Base-by-base conservation (phyloP, 805 yeast genomes). In the Wickerhamiella vanderwaltii region DNA sequence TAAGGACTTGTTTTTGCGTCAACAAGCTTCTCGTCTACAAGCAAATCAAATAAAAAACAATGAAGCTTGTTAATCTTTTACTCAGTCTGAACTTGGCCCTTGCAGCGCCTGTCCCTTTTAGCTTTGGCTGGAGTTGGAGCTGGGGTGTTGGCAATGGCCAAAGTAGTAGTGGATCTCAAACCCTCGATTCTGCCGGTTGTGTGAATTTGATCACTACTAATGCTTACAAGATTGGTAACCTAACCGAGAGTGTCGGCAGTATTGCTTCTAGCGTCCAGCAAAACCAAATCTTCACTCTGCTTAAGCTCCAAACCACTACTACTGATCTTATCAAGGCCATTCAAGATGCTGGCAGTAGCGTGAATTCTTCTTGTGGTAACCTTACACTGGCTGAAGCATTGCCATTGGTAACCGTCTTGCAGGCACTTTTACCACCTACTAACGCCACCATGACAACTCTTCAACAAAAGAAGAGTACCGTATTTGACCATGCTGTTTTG, bases 401-500 rank as follows among this genome's bases (percentile, higher is more conserved):
- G 15, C 40, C 40, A 3, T 33, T 37, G 7, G 34, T 29, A 2
- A 37, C 26, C n/a, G 24, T 29, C 12, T 26, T 34, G 16, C 28
- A 25, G 5, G 30, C 9, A 15, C 29, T 44, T 15, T n/a, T 19
- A 33, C 2, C 16, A 15, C 40, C 41, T n/a, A 22, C 34, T 24
- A 29, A 44, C 6, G 16, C 23, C 19, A 33, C 39, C 26, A 32
- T 43, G 35, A 35, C 28, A n/a, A 40, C 34, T 5, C 26, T 38
- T 13, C 12, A 22, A 19, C 6, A n/a, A 29, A 40, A 40, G 13
- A 40, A 40, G 37, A 29, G 37, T 29, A 45, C 44, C 29, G 50
- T 49, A 11, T 54, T 53, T 37, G 59, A 55, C 39, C 59, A 51
- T 38, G 48, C 51, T 16, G 43, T 50, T 12, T 34, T 45, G 13